Evolutionary conservation across 106 monocot species (phyloP).

Genomic region (Allium sativum): DNA sequence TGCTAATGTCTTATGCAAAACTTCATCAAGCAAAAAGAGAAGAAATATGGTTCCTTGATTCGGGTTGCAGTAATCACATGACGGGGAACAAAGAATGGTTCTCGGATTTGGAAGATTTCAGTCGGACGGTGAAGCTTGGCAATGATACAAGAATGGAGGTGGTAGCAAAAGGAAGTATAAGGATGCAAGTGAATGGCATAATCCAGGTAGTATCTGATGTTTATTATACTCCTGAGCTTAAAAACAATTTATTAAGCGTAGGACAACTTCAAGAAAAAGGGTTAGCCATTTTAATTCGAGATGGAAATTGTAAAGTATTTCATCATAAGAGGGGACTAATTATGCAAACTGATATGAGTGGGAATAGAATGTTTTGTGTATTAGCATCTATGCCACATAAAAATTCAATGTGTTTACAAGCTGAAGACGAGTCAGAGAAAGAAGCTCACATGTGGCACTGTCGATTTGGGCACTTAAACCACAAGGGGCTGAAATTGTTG

Average conservation of each 20-base stretch:
- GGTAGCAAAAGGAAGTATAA: not conserved
- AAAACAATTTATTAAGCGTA: not conserved
- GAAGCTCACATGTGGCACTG: constrained; percentile 5
- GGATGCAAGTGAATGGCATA: not conserved
- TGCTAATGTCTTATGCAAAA: not conserved
- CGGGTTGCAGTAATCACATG: constrained; percentile 2
- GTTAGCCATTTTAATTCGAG: not conserved
- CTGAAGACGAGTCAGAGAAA: not conserved
- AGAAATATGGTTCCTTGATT: constrained; percentile 4
- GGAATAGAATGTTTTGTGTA: constrained; percentile 6
- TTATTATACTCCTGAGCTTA: constrained; percentile 6
- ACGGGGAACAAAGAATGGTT: constrained; percentile 4
- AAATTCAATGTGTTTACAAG: constrained; percentile 3
- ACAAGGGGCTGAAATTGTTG: not conserved
- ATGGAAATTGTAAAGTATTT: not conserved
- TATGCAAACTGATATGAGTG: constrained; percentile 7
- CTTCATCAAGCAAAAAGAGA: not conserved
- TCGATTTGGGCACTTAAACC: constrained; percentile 2
- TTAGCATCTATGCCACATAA: not conserved
- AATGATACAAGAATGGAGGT: not conserved
- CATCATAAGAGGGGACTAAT: constrained; percentile 2
- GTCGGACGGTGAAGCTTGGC: not conserved
- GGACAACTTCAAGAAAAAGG: constrained; percentile 5
- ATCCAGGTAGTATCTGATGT: constrained; percentile 3
- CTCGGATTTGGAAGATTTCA: not conserved